phyloP scores from a whole-genome alignment of 495 filamentous ascomycete genomes.

The Echria macrotheca region DNA sequence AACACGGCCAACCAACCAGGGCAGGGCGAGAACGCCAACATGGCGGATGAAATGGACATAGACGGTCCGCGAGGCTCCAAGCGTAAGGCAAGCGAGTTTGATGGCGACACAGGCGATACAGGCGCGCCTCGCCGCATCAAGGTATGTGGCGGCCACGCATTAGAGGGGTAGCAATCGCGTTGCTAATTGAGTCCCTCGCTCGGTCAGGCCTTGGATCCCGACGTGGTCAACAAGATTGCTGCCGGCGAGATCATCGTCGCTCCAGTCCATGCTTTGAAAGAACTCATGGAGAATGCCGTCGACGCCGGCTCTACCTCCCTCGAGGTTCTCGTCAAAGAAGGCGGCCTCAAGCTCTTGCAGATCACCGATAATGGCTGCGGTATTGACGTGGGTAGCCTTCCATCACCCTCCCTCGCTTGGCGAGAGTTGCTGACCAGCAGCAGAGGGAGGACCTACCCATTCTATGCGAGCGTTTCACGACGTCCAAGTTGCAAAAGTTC shows the following conservation, averaged over 20 bases:
- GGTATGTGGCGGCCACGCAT: too few species aligned
- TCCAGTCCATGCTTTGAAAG: slow-evolving; percentile 94
- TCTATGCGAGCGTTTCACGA: slow-evolving; percentile 94
- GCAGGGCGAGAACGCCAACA: too few species aligned
- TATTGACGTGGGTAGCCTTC: slow-evolving; percentile 65
- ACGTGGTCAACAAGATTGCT: slow-evolving; percentile 98
- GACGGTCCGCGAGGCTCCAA: slow-evolving; percentile 53
- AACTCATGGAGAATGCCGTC: slow-evolving; percentile 95
- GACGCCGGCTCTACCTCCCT: slow-evolving; percentile 91
- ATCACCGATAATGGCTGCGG: slow-evolving; percentile 98
- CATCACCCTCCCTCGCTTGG: background rate
- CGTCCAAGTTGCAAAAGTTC: slow-evolving; percentile 90
- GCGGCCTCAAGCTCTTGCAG: slow-evolving; percentile 92
- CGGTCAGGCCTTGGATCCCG: slow-evolving; percentile 85
- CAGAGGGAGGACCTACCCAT: slow-evolving; percentile 89
- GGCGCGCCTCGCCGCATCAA: slow-evolving; percentile 62
- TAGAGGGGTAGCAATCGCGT: too few species aligned
- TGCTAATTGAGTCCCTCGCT: slow-evolving; percentile 5
- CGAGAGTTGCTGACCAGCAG: slow-evolving; percentile 12
- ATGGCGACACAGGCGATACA: slow-evolving; percentile 17
- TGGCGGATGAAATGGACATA: slow-evolving; percentile 31
- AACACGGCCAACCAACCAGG: too few species aligned
- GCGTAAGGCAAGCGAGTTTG: slow-evolving; percentile 51
- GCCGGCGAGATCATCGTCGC: slow-evolving; percentile 99
- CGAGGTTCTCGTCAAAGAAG: slow-evolving; percentile 91